Percentiles rank a stretch among this genome's conserved stretches.
Conservation (phyloP, 805 yeast genomes). For the Schwanniomyces yamadae region DNA sequence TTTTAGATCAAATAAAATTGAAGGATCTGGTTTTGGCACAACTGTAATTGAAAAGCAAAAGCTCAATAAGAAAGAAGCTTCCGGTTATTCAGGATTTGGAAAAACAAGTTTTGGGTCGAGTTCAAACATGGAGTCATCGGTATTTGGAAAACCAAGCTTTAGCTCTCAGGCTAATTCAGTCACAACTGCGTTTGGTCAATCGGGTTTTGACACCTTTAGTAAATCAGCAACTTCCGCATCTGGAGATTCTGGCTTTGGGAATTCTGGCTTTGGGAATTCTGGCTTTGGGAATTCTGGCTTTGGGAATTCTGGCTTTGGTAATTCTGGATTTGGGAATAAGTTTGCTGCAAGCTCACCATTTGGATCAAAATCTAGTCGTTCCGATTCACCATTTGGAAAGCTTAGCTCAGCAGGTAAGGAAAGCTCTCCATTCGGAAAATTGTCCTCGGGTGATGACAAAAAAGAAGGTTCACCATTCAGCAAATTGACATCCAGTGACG, state of each 20-base stretch:
- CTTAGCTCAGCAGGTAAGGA: neutral
- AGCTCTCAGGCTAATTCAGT: too few species aligned
- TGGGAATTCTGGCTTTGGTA: neutral
- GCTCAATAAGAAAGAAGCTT: neutral
- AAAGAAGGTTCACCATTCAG: neutral
- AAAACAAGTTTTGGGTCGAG: neutral
- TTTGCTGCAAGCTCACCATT: too few species aligned
- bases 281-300: neutral
- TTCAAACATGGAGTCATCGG: too few species aligned
- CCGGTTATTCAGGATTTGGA: constrained; percentile 2
- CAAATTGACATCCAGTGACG: neutral
- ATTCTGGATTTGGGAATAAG: neutral
- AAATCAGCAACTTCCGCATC: neutral
- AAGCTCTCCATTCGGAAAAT: neutral
- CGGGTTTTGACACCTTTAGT: too few species aligned
- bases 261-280: neutral
- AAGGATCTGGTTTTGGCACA: constrained; percentile 13
- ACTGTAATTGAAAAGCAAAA: too few species aligned
- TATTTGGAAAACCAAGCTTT: too few species aligned
- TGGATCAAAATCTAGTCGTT: too few species aligned
- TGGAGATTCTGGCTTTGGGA: neutral
- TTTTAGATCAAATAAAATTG: neutral
- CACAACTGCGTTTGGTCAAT: too few species aligned
- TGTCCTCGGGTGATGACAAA: neutral
- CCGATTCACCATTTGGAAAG: neutral